Base-by-base conservation (phyloP, 208 protist species). In the Acanthamoeba culbertsoni region DNA sequence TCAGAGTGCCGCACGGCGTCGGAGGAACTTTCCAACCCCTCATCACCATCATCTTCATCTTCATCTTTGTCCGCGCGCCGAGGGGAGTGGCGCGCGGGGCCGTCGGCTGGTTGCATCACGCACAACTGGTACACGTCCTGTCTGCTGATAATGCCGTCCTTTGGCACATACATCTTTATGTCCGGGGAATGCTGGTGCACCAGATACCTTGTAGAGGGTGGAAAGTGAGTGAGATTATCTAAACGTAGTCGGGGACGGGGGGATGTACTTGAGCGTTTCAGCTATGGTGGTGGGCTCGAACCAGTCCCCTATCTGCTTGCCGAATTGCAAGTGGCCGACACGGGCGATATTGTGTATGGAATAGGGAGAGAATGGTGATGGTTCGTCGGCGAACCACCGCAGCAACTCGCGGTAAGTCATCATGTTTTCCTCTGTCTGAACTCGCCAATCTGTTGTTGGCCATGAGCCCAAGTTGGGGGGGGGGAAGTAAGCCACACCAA, bases 331-430 rank as follows among this genome's bases (percentile, higher is more conserved):
- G 40, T 31, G 68, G 23, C 93, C 93, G 2, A 65, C 18, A 18
- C 48, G 73, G n/a, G 88, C 57, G 23, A 96, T 94, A 51, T 23
- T 33, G 40, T 96, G 95, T 37, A 96, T 95, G 31, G 95, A 95
- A 68, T 95, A 96, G 40, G 89, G 93, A 14, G 86, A 37, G n/a
- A 23, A 31, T 20, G n/a, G 37, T n/a, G 91, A 71, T 7, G 75
- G n/a, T 23, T 55, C 31, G 53, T 96, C 95, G 40, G 37, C 45
- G 26, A 96, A 95, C 93, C 93, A 95, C 33, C 37, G 35, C 26
- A 95, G 45, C 51, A 95, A 68, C 40, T 90, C 71, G 26, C 62
- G 26, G 77, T 77, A 92, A 20, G 59, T 62, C 63, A 92, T 77
- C 26, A 92, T 62, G 42, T 51, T 33, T 20, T 75, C 63, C 16